A percentile compares a stretch with the other conserved stretches of the same genome.
Conservation (phyloP, 495 filamentous ascomycete species). For the Alectoria sarmentosa region DNA sequence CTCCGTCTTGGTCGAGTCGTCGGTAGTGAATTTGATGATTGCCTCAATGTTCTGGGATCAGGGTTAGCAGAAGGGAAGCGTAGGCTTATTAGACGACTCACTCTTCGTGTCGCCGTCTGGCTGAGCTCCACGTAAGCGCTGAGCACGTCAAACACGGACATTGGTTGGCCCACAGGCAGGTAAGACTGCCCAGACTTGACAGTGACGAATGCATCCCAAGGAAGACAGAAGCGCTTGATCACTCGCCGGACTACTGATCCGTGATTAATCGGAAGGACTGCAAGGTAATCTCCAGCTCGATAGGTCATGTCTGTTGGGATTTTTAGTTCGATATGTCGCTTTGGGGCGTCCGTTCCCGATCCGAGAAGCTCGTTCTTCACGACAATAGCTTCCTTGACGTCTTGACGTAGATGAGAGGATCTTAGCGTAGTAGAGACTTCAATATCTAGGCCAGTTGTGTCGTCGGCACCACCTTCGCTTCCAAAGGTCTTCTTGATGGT, state of each 20-base stretch:
- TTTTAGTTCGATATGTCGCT: slow-evolving; percentile 59
- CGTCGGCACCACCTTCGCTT: background rate
- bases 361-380: slow-evolving; percentile 50
- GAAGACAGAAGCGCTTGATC: slow-evolving; percentile 43
- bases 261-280: slow-evolving; percentile 64
- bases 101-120: slow-evolving; percentile 55
- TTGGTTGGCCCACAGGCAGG: slow-evolving; percentile 50
- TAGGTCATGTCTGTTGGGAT: slow-evolving; percentile 61
- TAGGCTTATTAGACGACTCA: background rate
- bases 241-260: slow-evolving; percentile 20
- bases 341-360: slow-evolving; percentile 45
- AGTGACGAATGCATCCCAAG: slow-evolving; percentile 50
- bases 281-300: slow-evolving; percentile 67
- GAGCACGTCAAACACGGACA: slow-evolving; percentile 56
- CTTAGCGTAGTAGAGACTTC: slow-evolving; percentile 51
- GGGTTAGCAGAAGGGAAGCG: background rate
- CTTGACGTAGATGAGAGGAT: slow-evolving; percentile 55
- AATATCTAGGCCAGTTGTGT: slow-evolving; percentile 37
- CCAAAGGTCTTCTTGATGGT: slow-evolving; percentile 6
- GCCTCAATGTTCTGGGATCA: background rate
- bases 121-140: slow-evolving; percentile 65
- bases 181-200: slow-evolving; percentile 39
- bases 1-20: background rate
- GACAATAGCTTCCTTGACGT: slow-evolving; percentile 57
- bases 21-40: background rate